Conservation (phyloP, 345 rosid species). For the Clausena lansium region DNA sequence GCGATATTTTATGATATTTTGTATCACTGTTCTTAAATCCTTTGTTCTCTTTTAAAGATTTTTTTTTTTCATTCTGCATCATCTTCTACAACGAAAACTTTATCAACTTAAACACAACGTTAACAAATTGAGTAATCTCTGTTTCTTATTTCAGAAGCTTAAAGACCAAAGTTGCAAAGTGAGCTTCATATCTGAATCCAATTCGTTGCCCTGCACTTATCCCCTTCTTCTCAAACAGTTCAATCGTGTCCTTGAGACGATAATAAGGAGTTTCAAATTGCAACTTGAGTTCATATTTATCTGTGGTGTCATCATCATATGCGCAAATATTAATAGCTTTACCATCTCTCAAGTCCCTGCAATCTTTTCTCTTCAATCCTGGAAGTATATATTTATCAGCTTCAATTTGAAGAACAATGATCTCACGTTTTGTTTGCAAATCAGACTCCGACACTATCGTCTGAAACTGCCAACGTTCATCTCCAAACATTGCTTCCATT, state of each 20-base stretch:
- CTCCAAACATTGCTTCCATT: constrained; percentile 15
- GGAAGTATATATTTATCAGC: constrained; percentile 8
- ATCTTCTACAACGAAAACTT: too few relatives aligned
- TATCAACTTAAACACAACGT: neutral
- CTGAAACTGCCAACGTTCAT: constrained; percentile 17
- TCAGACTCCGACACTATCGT: neutral
- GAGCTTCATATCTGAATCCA: constrained; percentile 23
- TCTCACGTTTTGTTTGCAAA: neutral
- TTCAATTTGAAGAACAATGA: neutral
- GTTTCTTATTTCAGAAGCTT: neutral
- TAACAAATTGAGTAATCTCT: neutral
- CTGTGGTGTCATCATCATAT: constrained; percentile 2
- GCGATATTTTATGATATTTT: too few relatives aligned
- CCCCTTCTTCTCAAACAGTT: constrained; percentile 1
- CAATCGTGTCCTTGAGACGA: constrained; percentile 7
- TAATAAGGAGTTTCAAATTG: constrained; percentile 2
- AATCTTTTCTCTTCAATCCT: neutral
- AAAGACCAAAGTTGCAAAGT: constrained; percentile 22
- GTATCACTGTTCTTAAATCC: too few relatives aligned
- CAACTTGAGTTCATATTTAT: neutral
- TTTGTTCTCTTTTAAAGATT: too few relatives aligned
- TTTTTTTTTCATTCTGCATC: too few relatives aligned
- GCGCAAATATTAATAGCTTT: neutral
- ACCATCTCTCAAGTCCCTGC: neutral
- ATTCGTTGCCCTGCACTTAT: neutral